Percentiles rank a stretch among this genome's conserved stretches.
Conservation (phyloP, 306 rosid genomes). For the Quercus cerris region DNA sequence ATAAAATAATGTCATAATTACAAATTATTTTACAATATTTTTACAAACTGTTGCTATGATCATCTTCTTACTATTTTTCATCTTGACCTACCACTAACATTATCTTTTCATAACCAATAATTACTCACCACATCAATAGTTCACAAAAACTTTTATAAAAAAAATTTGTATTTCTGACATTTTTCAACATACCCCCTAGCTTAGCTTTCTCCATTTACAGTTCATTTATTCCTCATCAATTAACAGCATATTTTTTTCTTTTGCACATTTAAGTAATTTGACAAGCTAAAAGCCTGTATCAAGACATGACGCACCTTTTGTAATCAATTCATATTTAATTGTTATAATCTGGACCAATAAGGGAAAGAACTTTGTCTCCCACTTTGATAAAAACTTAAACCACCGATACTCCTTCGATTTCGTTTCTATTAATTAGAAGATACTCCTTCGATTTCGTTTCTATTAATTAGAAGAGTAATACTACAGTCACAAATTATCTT, state of each 20-base stretch:
- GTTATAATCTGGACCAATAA: background rate
- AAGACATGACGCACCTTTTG: background rate
- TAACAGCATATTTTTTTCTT: too few relatives aligned
- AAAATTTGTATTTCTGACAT: too few relatives aligned
- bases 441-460: background rate
- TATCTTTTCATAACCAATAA: too few relatives aligned
- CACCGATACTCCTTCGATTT: background rate
- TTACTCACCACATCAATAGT: accelerated
- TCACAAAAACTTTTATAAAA: too few relatives aligned
- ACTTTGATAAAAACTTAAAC: background rate
- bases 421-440: background rate
- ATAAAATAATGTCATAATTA: too few relatives aligned
- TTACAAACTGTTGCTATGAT: too few relatives aligned
- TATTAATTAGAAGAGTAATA: accelerated
- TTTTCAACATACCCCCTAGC: too few relatives aligned
- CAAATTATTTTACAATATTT: too few relatives aligned
- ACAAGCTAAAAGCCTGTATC: background rate
- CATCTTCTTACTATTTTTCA: too few relatives aligned
- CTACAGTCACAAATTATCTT: accelerated
- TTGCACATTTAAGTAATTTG: background rate
- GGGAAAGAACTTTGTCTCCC: background rate
- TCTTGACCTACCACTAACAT: accelerated
- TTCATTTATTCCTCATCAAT: background rate
- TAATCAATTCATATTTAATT: background rate
- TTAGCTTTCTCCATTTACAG: background rate